phyloP scores from a whole-genome alignment of 148 eudicot genomes.

The Linanthus parryae region DNA sequence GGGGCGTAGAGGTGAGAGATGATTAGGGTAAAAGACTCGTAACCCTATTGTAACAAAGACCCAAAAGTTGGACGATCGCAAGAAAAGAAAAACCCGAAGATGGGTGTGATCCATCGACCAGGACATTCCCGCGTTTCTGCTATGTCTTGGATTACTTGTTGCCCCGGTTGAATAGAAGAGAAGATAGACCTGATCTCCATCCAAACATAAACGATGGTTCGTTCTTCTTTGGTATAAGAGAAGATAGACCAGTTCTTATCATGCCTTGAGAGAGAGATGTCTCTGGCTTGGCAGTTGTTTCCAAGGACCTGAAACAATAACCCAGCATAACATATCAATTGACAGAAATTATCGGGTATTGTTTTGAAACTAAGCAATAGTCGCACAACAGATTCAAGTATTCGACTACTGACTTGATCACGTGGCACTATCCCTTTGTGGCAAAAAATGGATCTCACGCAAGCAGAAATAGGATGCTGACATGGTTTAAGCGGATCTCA shows the following conservation, averaged over 20 bases:
- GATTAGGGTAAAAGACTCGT: no score
- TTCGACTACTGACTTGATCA: no score
- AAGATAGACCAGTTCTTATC: conserved; percentile 27
- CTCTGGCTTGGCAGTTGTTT: conserved; percentile 25
- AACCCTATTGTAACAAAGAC: no score
- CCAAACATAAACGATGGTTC: conserved; percentile 39
- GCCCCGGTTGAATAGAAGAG: conserved; percentile 44
- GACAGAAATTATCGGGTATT: background rate
- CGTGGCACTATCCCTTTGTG: no score
- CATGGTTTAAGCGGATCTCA: no score
- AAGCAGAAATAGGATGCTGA: no score
- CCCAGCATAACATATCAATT: background rate
- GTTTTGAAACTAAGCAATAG: background rate
- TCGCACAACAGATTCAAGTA: background rate
- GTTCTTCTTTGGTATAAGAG: conserved; percentile 32
- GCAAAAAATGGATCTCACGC: no score
- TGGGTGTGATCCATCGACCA: background rate
- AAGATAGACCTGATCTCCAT: conserved; percentile 53
- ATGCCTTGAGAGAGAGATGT: conserved; percentile 17
- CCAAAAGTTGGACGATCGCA: background rate
- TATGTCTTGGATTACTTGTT: conserved; percentile 8
- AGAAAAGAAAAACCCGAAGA: background rate
- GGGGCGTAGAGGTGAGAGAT: no score
- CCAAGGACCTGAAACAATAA: conserved; percentile 23
- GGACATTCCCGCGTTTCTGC: background rate